Base-by-base conservation (phyloP, 1,284 basidiomycete genomes). In the Cerrena zonata region DNA sequence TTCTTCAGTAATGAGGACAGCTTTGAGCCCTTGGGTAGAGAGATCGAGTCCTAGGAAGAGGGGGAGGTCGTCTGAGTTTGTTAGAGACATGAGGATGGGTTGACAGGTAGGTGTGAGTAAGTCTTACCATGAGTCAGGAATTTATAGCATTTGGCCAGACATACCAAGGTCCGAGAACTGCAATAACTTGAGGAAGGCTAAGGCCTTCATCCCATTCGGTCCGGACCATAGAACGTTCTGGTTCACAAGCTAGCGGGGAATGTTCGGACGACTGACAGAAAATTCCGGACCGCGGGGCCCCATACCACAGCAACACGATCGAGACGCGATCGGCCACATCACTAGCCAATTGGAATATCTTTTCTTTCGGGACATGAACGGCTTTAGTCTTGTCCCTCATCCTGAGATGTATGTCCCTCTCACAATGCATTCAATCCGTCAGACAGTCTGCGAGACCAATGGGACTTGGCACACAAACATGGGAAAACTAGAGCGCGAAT, bases 11-110 rank as follows among this genome's bases (percentile, higher is more conserved):
- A 90, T 78, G 41, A 93, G 65, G 40, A 87, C 73, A 5, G 81
- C 85, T 67, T 94, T 94, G 58, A 94, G 78, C 49, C 89, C 86
- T 64, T 96, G 91, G 0, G 91, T 94, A 5, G 89, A 91, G 43
- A 91, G 77, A 67, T 95, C 91, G 51, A 94, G 76, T 12, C 92
- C 91, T 23, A 94, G 83, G 65, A 92, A 93, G 50, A 87, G 79
- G 5, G 74, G 74, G 19, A 57, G 60, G n/a, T 55, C 55, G 11
- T 49, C 53, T 41, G 55, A 52, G 59, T 58, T 63, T 46, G 25
- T 48, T 27, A 42, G 2, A 18, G 18, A 30, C 41, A 18, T 7
- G 39, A 19, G 13, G 40, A 44, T 34, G 39, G 40, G 43, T 45
- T 37, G 43, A 45, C 45, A 18, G 48, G 27, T 40, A 12, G 43